Conservation (phyloP, 352 stramenopile genomes). For the Globisporangium apiculatum region DNA sequence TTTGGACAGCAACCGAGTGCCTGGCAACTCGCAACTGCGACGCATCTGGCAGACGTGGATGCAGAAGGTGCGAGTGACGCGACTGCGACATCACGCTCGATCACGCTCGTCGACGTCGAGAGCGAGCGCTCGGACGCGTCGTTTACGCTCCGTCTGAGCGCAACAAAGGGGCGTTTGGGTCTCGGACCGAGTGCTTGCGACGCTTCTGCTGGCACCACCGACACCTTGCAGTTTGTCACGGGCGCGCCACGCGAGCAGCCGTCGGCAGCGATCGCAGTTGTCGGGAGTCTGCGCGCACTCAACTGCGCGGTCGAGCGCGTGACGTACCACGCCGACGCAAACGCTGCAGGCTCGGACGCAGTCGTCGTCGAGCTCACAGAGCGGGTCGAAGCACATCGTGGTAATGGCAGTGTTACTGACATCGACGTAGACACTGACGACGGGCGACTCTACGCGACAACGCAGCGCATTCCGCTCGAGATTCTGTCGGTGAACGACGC, state of each 20-base stretch:
- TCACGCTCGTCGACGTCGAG: background rate
- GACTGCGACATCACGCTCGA: background rate
- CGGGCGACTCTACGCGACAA: conserved; percentile 21
- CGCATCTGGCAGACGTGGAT: too few species aligned
- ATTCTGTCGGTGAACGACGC: conserved; percentile 39
- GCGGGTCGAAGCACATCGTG: background rate
- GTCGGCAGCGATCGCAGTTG: conserved; percentile 11
- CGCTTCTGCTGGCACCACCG: background rate
- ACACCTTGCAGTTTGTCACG: background rate
- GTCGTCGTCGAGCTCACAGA: conserved; percentile 39
- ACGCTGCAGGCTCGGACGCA: conserved; percentile 23
- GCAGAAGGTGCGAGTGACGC: too few species aligned
- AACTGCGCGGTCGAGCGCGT: conserved; percentile 50
- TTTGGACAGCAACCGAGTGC: conserved; percentile 10
- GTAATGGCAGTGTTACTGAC: background rate
- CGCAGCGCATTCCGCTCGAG: conserved; percentile 29
- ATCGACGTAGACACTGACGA: conserved; percentile 4
- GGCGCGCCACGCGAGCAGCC: background rate
- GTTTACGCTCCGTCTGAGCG: conserved; percentile 25
- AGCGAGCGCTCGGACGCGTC: too few species aligned
- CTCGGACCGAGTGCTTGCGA: conserved; percentile 16
- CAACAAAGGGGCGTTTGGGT: conserved; percentile 27
- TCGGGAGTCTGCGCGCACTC: conserved; percentile 22
- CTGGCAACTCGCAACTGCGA: too few species aligned
- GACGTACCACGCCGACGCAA: conserved; percentile 29